Evolutionary conservation across 257 asterid genomes (phyloP).

Genomic region (Solanum virginianum): DNA sequence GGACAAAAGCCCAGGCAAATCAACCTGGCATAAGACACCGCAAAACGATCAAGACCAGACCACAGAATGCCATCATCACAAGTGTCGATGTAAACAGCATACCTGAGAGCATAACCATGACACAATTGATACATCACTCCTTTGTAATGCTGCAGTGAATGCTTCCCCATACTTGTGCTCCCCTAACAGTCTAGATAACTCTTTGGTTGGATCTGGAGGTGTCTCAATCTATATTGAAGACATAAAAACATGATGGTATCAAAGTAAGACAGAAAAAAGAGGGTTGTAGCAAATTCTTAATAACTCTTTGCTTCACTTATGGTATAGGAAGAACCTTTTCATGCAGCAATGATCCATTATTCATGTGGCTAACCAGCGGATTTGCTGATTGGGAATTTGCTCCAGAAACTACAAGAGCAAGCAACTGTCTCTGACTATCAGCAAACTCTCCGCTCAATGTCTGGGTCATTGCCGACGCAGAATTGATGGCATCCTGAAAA

Average conservation of each 20-base stretch:
- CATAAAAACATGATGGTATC: background rate
- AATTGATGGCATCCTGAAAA: constrained; percentile 73
- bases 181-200: constrained; percentile 62
- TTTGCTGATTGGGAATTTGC: constrained; percentile 53
- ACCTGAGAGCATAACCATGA: constrained; percentile 99
- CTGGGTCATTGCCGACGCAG: constrained; percentile 78
- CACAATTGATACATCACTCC: constrained; percentile 73
- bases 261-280: background rate
- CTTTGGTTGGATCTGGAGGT: constrained; percentile 90
- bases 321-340: constrained; percentile 53
- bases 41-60: background rate
- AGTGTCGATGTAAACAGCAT: constrained; percentile 1
- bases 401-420: constrained; percentile 48
- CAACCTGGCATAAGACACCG: constrained; percentile 43
- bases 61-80: background rate
- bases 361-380: constrained; percentile 56
- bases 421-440: constrained; percentile 81
- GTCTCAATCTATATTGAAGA: constrained; percentile 53
- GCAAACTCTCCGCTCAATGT: constrained; percentile 71
- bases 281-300: background rate
- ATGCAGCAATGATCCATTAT: constrained; percentile 83
- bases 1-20: constrained; percentile 48
- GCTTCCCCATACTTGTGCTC: constrained; percentile 94
- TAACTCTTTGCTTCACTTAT: background rate
- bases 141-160: constrained; percentile 76